Evolutionary conservation across 2,329 filamentous ascomycete species (phyloP), one percentile per base, ranked within the genome.

Genomic region (Metarhizium guizhouense): DNA sequence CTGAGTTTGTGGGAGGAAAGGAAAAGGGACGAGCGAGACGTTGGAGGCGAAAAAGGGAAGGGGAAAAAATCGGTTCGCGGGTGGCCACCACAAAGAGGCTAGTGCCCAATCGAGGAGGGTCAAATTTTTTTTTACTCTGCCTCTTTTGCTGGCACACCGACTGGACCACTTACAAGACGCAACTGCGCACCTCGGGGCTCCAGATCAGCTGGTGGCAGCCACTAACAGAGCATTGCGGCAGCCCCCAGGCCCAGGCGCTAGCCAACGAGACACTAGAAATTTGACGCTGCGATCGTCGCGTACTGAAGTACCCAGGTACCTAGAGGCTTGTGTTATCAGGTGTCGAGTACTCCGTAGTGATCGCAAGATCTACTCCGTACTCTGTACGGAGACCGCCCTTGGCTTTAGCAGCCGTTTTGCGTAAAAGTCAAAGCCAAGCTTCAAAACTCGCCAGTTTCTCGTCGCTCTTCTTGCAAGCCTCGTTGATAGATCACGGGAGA

Each of bases 11-110:
- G 65, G 66, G 65, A 68, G 62, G 60, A 63, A 67, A 62, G 60
- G 57, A 62, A 67, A 67, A 65, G 60, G 61, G 59, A 56, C 59
- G 57, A 59, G 56, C 51, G 55, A 60, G 58, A 52, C 40, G 50
- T 59, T 36, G 52, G 53, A 69, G 68, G 67, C 65, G 63, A 69
- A 63, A 66, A 61, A 63, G 59, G 56, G 60, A 61, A 61, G 63
- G 61, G 63, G 64, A 65, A 70, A 71, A 71, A 70, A 61, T 67
- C 62, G 62, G 62, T 65, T 65, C 56, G 60, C 64, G 61, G 61
- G 66, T 63, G 61, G 59, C 60, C 62, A 61, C 60, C 62, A 61
- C 55, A 66, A 66, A 58, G 54, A 61, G 70, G 58, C 64, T 71
- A 70, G 68, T 59, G 60, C 57, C 60, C 52, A 58, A 63, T 57